phyloP scores from a whole-genome alignment of 257 asterid genomes.

The Nyctanthes arbortristis region DNA sequence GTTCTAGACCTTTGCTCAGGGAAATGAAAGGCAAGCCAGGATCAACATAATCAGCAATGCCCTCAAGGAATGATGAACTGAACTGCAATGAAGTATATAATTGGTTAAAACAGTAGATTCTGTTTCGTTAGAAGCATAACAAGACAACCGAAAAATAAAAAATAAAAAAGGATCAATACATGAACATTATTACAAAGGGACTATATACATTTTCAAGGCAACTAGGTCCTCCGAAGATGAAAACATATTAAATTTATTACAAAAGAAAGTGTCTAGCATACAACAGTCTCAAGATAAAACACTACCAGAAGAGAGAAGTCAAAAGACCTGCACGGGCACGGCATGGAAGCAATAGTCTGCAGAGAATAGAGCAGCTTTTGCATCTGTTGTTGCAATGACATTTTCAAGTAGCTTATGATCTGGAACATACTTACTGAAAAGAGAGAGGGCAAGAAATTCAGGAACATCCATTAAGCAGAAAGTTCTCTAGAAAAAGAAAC shows the following conservation, averaged over 20 bases:
- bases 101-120: conserved; percentile 18
- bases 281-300: conserved; percentile 4
- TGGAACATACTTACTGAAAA: conserved; percentile 77
- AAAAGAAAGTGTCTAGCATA: neutral
- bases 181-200: neutral
- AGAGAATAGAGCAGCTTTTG: conserved; percentile 73
- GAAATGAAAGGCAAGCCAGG: conserved; percentile 90
- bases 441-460: conserved; percentile 11
- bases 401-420: conserved; percentile 70
- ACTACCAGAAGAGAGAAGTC: conserved; percentile 3
- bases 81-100: conserved; percentile 57
- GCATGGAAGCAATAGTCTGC: conserved; percentile 95
- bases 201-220: neutral
- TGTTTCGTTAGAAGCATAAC: conserved; percentile 16
- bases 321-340: conserved; percentile 84
- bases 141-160: neutral
- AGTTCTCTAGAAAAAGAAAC: no score
- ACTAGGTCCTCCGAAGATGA: neutral
- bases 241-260: neutral
- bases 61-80: conserved; percentile 86
- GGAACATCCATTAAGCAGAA: no score
- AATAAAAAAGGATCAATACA: neutral
- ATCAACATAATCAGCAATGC: conserved; percentile 69
- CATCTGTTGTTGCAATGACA: conserved; percentile 78
- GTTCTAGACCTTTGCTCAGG: conserved; percentile 95